These are phyloP conservation scores for Curvularia verruculosa DNA, from an alignment of 2,329 filamentous ascomycete genomes.

Conservation along the genomic window DNA sequence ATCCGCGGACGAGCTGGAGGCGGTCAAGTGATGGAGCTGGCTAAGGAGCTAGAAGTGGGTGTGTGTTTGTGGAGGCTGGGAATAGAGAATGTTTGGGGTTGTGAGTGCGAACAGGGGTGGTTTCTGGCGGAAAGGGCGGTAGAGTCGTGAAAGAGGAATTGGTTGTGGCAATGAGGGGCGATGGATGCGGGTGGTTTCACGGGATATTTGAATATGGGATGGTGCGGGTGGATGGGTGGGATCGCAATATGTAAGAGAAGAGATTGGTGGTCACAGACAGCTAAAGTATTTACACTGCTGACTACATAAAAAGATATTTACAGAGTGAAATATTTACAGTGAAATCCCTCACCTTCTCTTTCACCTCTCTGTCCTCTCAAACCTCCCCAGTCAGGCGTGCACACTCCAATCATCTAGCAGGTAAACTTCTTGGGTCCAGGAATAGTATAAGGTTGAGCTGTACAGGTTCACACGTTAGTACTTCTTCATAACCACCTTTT, in stretches of 20 bases:
- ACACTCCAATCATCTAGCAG: constrained; percentile 25
- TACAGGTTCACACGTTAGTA: constrained; percentile 5
- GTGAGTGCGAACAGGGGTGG: neutral
- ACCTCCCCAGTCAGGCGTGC: neutral
- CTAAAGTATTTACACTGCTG: neutral
- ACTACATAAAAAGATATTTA: constrained; percentile 9
- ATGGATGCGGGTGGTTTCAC: neutral
- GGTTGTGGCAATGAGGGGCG: neutral
- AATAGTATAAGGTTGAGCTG: constrained; percentile 34
- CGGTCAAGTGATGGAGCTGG: neutral
- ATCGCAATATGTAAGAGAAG: too few relatives aligned
- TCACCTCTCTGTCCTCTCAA: too few relatives aligned
- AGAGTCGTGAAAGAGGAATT: neutral
- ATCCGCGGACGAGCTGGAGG: too few relatives aligned
- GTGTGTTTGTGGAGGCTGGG: neutral
- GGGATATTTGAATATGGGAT: neutral
- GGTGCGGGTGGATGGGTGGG: neutral
- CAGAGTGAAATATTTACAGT: constrained; percentile 16
- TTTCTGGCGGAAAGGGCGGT: neutral
- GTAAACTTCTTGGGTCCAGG: constrained; percentile 40
- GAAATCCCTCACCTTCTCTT: neutral
- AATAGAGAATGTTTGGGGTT: neutral
- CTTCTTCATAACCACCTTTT: neutral
- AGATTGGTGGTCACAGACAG: neutral
- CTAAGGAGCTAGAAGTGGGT: neutral